These are phyloP conservation scores for Lachnellula occidentalis DNA, from an alignment of 2,329 filamentous ascomycete species.

Conservation along the genomic window DNA sequence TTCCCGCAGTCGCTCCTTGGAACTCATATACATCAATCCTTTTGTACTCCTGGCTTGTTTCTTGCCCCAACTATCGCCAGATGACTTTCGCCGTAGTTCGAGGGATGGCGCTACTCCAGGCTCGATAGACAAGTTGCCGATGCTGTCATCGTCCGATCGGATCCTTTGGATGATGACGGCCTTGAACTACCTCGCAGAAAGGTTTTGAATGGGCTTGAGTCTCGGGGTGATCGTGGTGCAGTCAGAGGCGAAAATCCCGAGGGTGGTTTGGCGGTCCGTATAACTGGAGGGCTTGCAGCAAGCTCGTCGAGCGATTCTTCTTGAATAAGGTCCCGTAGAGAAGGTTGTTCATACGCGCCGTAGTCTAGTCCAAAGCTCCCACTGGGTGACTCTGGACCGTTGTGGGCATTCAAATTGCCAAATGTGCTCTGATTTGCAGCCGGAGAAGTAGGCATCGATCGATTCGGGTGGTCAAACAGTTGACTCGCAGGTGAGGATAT, in stretches of 20 bases:
- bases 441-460: conserved; percentile 35
- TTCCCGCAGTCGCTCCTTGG: conserved; percentile 59
- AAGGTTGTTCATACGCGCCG: conserved; percentile 54
- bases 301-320: conserved; percentile 52
- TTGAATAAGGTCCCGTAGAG: conserved; percentile 44
- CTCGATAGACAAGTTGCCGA: conserved; percentile 60
- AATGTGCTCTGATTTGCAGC: conserved; percentile 30
- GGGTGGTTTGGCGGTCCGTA: conserved; percentile 76
- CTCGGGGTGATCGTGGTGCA: conserved; percentile 48
- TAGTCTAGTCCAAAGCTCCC: conserved; percentile 67
- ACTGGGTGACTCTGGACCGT: conserved; percentile 22
- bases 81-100: conserved; percentile 48
- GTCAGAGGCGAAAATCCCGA: conserved; percentile 69
- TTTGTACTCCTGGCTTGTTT: conserved; percentile 49
- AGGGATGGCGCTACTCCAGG: conserved; percentile 42
- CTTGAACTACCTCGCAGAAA: conserved; percentile 51
- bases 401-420: conserved; percentile 15
- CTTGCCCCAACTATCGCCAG: conserved; percentile 58
- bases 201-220: conserved; percentile 48
- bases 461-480: conserved; percentile 60
- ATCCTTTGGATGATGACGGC: conserved; percentile 57
- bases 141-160: conserved; percentile 52
- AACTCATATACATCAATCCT: conserved; percentile 68
- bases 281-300: conserved; percentile 61
- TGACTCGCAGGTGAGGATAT: conserved; percentile 62